A percentile compares a stretch with the other conserved stretches of the same genome.
Evolutionary conservation across 306 rosid genomes (phyloP).

Genomic region (Hippophae gyantsensis): DNA sequence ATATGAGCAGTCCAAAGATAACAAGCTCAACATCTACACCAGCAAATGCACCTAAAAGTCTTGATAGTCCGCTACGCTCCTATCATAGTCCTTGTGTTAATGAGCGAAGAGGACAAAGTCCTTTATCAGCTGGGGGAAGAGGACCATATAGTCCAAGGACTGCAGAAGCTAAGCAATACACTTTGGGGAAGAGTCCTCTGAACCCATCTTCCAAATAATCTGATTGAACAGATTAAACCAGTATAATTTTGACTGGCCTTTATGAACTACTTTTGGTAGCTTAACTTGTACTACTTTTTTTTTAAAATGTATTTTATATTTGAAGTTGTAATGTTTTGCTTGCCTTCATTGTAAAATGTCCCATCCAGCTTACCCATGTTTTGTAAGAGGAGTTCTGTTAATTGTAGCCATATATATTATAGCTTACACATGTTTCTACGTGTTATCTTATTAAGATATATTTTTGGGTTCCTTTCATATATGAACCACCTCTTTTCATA

Average conservation of each 20-base stretch:
- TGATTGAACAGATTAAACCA: conserved; percentile 3
- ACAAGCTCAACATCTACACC: conserved; percentile 83
- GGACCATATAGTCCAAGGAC: conserved; percentile 47
- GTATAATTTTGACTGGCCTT: background rate
- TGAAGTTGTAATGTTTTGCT: no score
- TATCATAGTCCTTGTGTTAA: conserved; percentile 44
- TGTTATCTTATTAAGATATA: no score
- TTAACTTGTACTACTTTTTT: no score
- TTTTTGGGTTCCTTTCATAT: no score
- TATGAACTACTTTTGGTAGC: no score
- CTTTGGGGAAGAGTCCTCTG: conserved; percentile 63
- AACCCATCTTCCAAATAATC: conserved; percentile 31
- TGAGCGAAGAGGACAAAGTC: conserved; percentile 54
- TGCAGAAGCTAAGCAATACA: conserved; percentile 40
- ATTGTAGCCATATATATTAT: no score
- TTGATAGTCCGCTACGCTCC: conserved; percentile 42
- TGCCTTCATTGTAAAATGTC: no score
- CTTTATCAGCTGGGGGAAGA: conserved; percentile 45
- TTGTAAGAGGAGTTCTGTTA: no score
- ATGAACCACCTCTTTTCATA: no score
- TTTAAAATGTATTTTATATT: no score
- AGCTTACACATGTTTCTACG: no score
- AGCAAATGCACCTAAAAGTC: conserved; percentile 28
- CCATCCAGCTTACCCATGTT: no score
- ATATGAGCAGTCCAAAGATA: conserved; percentile 62